These are phyloP conservation scores for Cystobasidium ongulense DNA, from an alignment of 768 basidiomycete species.

Conservation along the genomic window DNA sequence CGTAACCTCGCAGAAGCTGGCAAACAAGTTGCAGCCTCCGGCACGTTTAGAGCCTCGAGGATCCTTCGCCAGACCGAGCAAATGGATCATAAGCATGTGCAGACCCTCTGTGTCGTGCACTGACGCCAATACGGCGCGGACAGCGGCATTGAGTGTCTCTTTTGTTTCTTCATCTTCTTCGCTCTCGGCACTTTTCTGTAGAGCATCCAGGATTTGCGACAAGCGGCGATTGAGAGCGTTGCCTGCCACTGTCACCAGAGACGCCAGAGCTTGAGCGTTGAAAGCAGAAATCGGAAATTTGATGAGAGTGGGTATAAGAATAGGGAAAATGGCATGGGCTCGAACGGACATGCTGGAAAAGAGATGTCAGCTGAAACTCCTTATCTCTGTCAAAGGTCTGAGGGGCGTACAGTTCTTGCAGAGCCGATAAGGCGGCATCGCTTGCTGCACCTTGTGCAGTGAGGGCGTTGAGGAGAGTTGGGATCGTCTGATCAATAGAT, in stretches of 20 bases:
- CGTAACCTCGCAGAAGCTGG: constrained; percentile 72
- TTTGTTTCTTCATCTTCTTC: constrained; percentile 60
- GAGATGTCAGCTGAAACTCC: background rate
- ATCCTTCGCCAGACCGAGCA: constrained; percentile 83
- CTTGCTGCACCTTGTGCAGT: constrained; percentile 85
- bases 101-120: constrained; percentile 78
- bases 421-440: constrained; percentile 87
- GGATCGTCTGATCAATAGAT: constrained; percentile 93
- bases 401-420: constrained; percentile 78
- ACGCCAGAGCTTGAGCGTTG: constrained; percentile 82
- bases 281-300: constrained; percentile 84
- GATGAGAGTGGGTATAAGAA: constrained; percentile 85
- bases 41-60: constrained; percentile 63
- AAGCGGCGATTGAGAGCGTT: constrained; percentile 76
- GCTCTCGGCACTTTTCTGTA: constrained; percentile 66
- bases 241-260: constrained; percentile 88
- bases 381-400: background rate
- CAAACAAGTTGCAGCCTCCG: constrained; percentile 69
- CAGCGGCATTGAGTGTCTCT: constrained; percentile 64
- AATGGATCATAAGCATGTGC: constrained; percentile 75
- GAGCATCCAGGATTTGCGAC: constrained; percentile 64
- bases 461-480: constrained; percentile 83
- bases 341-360: constrained; percentile 58
- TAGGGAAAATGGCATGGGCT: constrained; percentile 90
- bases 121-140: constrained; percentile 65